Evolutionary conservation across 2,329 filamentous ascomycete species (phyloP), one percentile per base, ranked within the genome.

Genomic region (Hawksworthiomyces lignivorus): DNA sequence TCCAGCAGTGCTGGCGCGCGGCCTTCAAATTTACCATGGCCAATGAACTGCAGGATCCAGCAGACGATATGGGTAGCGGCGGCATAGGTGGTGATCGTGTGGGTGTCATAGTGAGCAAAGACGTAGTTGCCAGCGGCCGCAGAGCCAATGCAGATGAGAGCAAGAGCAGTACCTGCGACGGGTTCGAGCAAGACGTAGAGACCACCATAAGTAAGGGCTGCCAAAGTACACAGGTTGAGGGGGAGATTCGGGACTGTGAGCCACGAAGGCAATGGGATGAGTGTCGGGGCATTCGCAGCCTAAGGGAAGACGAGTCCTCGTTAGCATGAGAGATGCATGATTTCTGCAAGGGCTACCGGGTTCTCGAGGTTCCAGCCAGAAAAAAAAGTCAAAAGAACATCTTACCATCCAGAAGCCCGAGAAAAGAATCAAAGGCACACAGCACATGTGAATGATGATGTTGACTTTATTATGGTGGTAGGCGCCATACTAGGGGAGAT

Each of bases 151-250:
- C 95, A 80, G 24, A 96, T 69, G 4, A 85, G 75, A 6, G 85
- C 80, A 31, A 95, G 68, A 21, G 85, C 67, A 10, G 78, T 80
- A 38, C 92, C 92, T 10, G 92, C 92, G 1, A 97, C 87, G 1
- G 92, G 92, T 59, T 98, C 92, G 56, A 98, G 82, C 18, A 98
- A 75, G 36, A 97, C 73, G 59, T 97, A 98, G 42, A 96, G 75
- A 2, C 74, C 74, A 28, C 83, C 75, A 64, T 92, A 96, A 21
- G 81, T 56, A 39, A 78, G 72, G 26, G 80, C 77, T 33, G 67
- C 65, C 42, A 84, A 75, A 11, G 77, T 87, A 49, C 76, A 77
- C 32, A 79, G 66, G 51, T 79, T 89, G 44, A 80, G 75, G 20
- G 74, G 72, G 48, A 82, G 75, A 55, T 84, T 78, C 22, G 82